Evolutionary conservation across 371 early-diverging fungal genomes (phyloP).

Genomic region (Entomophthora muscae): DNA sequence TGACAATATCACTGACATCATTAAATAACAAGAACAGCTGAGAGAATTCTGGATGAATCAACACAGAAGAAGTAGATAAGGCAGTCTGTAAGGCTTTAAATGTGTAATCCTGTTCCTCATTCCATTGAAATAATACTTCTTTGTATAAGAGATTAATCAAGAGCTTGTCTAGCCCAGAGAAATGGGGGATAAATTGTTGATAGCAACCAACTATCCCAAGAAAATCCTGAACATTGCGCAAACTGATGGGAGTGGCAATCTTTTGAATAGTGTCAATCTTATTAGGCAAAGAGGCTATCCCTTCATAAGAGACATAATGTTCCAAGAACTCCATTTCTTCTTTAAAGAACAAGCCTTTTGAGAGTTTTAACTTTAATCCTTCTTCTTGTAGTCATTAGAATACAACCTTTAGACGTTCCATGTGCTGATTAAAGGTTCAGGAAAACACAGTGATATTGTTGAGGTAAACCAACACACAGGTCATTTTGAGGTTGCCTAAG

Average conservation of each 20-base stretch:
- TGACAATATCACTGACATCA: background rate
- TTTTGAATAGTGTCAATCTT: background rate
- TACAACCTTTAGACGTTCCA: background rate
- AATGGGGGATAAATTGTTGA: background rate
- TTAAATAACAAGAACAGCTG: background rate
- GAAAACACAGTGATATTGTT: background rate
- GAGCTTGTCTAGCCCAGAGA: background rate
- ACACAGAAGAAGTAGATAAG: background rate
- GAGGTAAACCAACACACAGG: background rate
- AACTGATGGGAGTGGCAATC: background rate
- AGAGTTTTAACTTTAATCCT: background rate
- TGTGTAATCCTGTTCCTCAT: background rate
- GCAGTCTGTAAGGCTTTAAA: background rate
- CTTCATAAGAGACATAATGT: background rate
- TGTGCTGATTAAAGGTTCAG: background rate
- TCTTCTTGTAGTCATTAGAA: background rate
- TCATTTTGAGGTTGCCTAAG: background rate
- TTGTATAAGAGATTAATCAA: background rate
- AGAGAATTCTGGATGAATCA: background rate
- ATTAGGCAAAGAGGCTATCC: background rate
- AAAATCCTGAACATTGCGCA: background rate
- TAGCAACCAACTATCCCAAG: background rate
- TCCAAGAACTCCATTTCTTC: background rate
- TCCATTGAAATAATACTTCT: background rate
- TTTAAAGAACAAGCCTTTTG: background rate